These are phyloP conservation scores for Corymbia calophylla DNA, from an alignment of 441 rosid genomes.

Conservation along the genomic window DNA sequence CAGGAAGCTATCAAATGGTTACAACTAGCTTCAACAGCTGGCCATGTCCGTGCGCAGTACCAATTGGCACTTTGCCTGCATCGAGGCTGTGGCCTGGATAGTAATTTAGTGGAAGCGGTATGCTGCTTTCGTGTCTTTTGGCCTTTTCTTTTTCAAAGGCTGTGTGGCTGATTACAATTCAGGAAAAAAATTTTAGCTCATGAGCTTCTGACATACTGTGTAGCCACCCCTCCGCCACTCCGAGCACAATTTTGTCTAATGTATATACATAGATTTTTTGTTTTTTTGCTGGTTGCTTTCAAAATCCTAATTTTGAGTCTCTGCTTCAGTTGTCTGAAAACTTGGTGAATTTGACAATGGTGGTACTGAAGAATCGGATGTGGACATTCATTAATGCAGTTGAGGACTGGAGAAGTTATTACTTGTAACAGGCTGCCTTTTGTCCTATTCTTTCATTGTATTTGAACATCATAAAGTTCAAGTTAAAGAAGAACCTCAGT, in stretches of 20 bases:
- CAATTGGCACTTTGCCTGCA: conserved; percentile 89
- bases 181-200: neutral
- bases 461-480: neutral
- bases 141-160: neutral
- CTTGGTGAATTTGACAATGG: neutral
- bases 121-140: conserved; percentile 6
- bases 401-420: neutral
- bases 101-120: conserved; percentile 60
- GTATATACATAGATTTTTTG: neutral
- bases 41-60: conserved; percentile 77
- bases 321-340: neutral
- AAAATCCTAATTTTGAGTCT: neutral
- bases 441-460: neutral
- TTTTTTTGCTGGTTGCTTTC: neutral
- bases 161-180: neutral
- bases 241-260: neutral
- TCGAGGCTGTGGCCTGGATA: conserved; percentile 47
- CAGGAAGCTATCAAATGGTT: conserved; percentile 70
- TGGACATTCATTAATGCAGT: neutral
- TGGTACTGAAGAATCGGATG: neutral
- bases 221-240: neutral
- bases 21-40: conserved; percentile 41
- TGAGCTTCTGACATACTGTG: neutral
- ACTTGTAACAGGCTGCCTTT: neutral
- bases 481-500: neutral